A percentile compares a stretch with the other conserved stretches of the same genome.
These are phyloP conservation scores for Tagetes patula DNA, from an alignment of 129 eudicot species.

Conservation along the genomic window DNA sequence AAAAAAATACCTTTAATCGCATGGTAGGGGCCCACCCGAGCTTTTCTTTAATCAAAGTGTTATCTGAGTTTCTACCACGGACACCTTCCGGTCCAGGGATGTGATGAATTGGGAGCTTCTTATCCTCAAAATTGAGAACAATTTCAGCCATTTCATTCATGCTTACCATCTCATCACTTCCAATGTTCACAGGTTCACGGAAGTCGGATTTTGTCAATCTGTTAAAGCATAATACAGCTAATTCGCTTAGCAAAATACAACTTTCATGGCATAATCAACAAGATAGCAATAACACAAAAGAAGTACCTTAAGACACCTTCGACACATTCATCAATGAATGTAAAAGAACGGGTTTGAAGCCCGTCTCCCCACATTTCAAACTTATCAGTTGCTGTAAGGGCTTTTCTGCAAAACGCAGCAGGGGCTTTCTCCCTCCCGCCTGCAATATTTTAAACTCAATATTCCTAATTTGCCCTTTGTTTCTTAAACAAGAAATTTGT, in stretches of 20 bases:
- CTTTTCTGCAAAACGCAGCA: constrained; percentile 94
- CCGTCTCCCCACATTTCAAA: constrained; percentile 99
- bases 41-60: constrained; percentile 89
- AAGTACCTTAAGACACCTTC: constrained; percentile 93
- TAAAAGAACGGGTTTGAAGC: constrained; percentile 90
- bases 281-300: background rate
- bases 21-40: constrained; percentile 99
- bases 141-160: constrained; percentile 99
- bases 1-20: constrained; percentile 64
- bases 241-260: background rate
- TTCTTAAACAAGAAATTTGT: background rate
- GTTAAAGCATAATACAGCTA: background rate
- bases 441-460: constrained; percentile 16
- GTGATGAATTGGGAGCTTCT: constrained; percentile 91
- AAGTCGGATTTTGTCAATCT: constrained; percentile 95
- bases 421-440: constrained; percentile 99
- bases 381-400: constrained; percentile 75
- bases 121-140: constrained; percentile 75
- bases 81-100: constrained; percentile 99
- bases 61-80: too few species aligned
- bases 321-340: constrained; percentile 98
- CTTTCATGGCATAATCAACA: background rate
- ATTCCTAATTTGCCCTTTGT: constrained; percentile 8
- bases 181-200: constrained; percentile 91
- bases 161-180: constrained; percentile 99